Evolutionary conservation across 83 land plant species (phyloP), one percentile per base, ranked within the genome.

Genomic region (Diphasiastrum complanatum): DNA sequence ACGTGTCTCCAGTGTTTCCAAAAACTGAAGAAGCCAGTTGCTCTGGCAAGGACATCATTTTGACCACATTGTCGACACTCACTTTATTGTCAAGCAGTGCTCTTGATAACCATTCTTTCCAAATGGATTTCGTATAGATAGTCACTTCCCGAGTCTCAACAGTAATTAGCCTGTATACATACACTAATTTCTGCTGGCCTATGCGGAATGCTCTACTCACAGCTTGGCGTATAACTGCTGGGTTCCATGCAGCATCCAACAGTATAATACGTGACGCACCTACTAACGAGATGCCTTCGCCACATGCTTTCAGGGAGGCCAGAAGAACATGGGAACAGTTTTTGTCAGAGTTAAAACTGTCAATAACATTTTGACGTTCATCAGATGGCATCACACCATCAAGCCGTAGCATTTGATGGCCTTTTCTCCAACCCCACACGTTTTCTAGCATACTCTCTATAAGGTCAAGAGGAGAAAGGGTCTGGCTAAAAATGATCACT

Each of bases 261-360:
- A 87, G 74, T 0, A 91, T 49, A 11, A 91, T 68, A 19, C 97
- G 62, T 26, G 89, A 84, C 32, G 97, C 97, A 24, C 95, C 97
- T 16, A 81, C 83, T 5, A 87, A 77, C 11, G 80, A 81, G 11
- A 91, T 79, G 0, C 97, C 97, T 50, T 91, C 97, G 24, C 91
- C 91, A 49, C 97, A 87, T 11, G 95, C 89, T 68, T 81, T 91
- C 25, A 81, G 84, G 1, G 97, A 91, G 5, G 83, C 89, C 52
- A 91, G 73, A 26, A 91, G 65, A 18, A 87, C 80, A 32, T 56
- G 76, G 2, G 82, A 64, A 45, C 74, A 74, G 2, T 45, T 29
- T 1, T 32, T 34, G 0, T 75, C 53, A 45, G 67, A 71, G 72
- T 91, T 91, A 58, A 87, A 87, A 5, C 45, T 64, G 5, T 80